Percentiles rank a stretch among this genome's conserved stretches.
These are phyloP conservation scores for Zalaria obscura DNA, from an alignment of 2,329 filamentous ascomycete species.

Conservation along the genomic window DNA sequence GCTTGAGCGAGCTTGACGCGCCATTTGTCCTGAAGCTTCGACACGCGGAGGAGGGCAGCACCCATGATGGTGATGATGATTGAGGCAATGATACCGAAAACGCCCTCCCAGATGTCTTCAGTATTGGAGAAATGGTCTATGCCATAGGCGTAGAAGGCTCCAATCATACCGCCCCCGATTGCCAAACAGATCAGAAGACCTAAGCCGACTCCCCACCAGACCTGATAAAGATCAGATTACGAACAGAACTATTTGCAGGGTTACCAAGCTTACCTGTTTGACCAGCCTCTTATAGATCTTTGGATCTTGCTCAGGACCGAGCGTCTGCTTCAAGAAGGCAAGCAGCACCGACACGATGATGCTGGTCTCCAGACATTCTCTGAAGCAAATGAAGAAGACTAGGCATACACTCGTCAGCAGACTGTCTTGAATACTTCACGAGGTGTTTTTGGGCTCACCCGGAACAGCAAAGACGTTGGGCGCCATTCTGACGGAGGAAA, in stretches of 20 bases:
- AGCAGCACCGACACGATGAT: constrained; percentile 82
- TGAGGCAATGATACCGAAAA: constrained; percentile 59
- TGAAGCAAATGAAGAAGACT: constrained; percentile 84
- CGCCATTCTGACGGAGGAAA: constrained; percentile 32
- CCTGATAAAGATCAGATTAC: constrained; percentile 21
- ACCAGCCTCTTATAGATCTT: constrained; percentile 52
- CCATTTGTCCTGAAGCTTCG: constrained; percentile 80
- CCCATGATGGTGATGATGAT: constrained; percentile 75
- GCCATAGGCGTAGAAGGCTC: constrained; percentile 57
- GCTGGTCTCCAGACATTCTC: constrained; percentile 68
- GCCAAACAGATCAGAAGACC: constrained; percentile 52
- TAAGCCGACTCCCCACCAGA: constrained; percentile 53
- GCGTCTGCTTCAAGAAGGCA: constrained; percentile 70
- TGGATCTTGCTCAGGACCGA: constrained; percentile 50
- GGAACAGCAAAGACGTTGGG: constrained; percentile 62
- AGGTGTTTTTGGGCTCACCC: constrained; percentile 20
- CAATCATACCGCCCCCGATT: constrained; percentile 55
- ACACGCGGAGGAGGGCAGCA: constrained; percentile 63
- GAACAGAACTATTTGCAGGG: not conserved
- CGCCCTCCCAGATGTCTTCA: constrained; percentile 70
- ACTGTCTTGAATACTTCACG: not conserved
- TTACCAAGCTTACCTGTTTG: constrained; percentile 36
- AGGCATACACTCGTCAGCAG: not conserved
- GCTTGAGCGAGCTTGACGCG: constrained; percentile 63
- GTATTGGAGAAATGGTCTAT: constrained; percentile 51